phyloP scores from a whole-genome alignment of 805 yeast genomes.

The Geotrichum ghanense region DNA sequence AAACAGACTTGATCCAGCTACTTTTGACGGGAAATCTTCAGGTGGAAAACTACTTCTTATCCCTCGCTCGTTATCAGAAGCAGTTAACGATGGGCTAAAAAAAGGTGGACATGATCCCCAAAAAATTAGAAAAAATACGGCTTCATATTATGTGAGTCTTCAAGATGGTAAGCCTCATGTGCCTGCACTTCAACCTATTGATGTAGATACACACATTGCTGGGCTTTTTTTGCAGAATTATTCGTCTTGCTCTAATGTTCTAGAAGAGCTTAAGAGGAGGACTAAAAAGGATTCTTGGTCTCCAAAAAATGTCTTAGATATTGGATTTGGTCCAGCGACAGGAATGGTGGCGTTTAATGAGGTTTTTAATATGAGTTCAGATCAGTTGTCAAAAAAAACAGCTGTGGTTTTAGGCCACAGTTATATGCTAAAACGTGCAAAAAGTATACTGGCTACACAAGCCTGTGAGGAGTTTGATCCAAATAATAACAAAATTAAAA shows the following conservation, averaged over 20 bases:
- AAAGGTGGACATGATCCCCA: constrained; percentile 46
- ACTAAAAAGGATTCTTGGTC: constrained; percentile 38
- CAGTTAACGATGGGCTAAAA: constrained; percentile 50
- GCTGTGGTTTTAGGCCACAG: constrained; percentile 59
- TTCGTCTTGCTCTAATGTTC: constrained; percentile 52
- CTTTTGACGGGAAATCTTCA: constrained; percentile 45
- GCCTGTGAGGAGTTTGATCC: not conserved
- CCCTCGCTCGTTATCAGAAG: constrained; percentile 45
- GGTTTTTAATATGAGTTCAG: constrained; percentile 46
- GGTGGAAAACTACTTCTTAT: constrained; percentile 38
- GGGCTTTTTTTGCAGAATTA: constrained; percentile 75
- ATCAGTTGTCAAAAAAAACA: constrained; percentile 48
- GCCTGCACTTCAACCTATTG: constrained; percentile 26
- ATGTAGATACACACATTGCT: constrained; percentile 69
- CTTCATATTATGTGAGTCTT: constrained; percentile 40
- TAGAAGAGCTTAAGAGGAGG: constrained; percentile 53
- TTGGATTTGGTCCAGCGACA: constrained; percentile 86
- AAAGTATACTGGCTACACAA: constrained; percentile 62
- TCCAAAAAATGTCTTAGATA: constrained; percentile 62
- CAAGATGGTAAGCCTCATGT: constrained; percentile 43
- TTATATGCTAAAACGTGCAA: constrained; percentile 75
- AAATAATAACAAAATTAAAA: constrained; percentile 26
- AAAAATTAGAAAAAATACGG: constrained; percentile 49
- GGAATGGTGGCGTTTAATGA: constrained; percentile 86
- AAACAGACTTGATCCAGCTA: constrained; percentile 42